phyloP scores from a whole-genome alignment of 2,329 filamentous ascomycete genomes.

The Calcarisporium arbuscula region DNA sequence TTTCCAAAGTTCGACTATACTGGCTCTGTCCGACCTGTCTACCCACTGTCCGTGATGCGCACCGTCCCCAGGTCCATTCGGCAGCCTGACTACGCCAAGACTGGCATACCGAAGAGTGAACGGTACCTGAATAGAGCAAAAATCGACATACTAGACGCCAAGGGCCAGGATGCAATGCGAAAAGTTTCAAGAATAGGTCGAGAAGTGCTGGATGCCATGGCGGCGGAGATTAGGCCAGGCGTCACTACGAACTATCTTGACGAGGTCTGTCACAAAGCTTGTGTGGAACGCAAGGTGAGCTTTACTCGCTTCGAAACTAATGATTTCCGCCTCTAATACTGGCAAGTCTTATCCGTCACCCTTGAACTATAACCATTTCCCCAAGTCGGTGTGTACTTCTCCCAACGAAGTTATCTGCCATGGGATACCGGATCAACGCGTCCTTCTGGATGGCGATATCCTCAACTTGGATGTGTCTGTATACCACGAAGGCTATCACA shows the following conservation, averaged over 20 bases:
- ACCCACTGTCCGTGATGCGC: conserved; percentile 69
- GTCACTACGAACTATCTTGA: conserved; percentile 95
- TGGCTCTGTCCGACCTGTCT: conserved; percentile 77
- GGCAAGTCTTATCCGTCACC: conserved; percentile 85
- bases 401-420: conserved; percentile 98
- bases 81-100: conserved; percentile 79
- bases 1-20: conserved; percentile 84
- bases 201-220: conserved; percentile 90
- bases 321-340: conserved; percentile 8
- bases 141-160: conserved; percentile 73
- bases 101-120: conserved; percentile 65
- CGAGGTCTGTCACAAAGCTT: conserved; percentile 90
- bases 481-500: conserved; percentile 92
- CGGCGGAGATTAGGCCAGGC: conserved; percentile 76
- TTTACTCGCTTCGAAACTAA: background rate
- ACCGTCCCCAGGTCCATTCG: conserved; percentile 73
- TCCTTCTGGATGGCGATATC: conserved; percentile 87
- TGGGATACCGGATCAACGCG: conserved; percentile 88
- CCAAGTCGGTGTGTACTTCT: conserved; percentile 96
- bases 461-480: conserved; percentile 94
- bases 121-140: conserved; percentile 66
- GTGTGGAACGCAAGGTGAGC: conserved; percentile 82
- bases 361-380: conserved; percentile 92
- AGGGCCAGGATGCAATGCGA: conserved; percentile 82
- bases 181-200: conserved; percentile 82